Evolutionary conservation across 129 eudicot species (phyloP).

Genomic region (Pittosporum tobira): DNA sequence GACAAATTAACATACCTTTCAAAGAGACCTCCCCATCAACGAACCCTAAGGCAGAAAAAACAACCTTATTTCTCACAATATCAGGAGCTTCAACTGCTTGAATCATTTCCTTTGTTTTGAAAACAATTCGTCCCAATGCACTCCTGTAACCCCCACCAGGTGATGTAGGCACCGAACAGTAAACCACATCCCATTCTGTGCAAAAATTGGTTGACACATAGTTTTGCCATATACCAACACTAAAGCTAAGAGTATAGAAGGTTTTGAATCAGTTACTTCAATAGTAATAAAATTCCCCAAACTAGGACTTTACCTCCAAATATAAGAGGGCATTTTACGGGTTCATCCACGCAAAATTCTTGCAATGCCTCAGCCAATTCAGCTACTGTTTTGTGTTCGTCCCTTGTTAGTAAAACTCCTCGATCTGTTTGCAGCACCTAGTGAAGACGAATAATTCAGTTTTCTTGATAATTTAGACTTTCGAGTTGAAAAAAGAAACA

Average conservation of each 20-base stretch:
- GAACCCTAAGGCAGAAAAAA: constrained; percentile 78
- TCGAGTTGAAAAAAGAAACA: not conserved
- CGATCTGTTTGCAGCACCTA: constrained; percentile 83
- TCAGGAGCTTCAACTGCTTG: constrained; percentile 91
- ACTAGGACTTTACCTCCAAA: constrained; percentile 63
- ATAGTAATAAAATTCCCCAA: not conserved
- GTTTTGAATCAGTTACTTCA: too few species aligned
- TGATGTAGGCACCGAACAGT: constrained; percentile 90
- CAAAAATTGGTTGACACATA: not conserved
- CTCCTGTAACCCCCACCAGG: constrained; percentile 96
- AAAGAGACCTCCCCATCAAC: constrained; percentile 82
- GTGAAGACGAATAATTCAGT: constrained; percentile 21
- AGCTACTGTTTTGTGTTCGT: constrained; percentile 71
- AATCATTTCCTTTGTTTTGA: constrained; percentile 89
- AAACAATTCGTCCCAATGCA: constrained; percentile 74
- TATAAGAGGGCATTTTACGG: constrained; percentile 81
- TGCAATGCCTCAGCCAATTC: constrained; percentile 57
- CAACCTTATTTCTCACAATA: constrained; percentile 60
- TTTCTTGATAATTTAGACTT: constrained; percentile 7
- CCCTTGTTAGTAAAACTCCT: constrained; percentile 62
- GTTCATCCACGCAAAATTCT: constrained; percentile 66
- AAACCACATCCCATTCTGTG: constrained; percentile 94
- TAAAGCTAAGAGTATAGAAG: not conserved
- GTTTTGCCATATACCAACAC: not conserved
- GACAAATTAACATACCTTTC: constrained; percentile 36